phyloP scores from a whole-genome alignment of 257 asterid species.

The Lantana camara region DNA sequence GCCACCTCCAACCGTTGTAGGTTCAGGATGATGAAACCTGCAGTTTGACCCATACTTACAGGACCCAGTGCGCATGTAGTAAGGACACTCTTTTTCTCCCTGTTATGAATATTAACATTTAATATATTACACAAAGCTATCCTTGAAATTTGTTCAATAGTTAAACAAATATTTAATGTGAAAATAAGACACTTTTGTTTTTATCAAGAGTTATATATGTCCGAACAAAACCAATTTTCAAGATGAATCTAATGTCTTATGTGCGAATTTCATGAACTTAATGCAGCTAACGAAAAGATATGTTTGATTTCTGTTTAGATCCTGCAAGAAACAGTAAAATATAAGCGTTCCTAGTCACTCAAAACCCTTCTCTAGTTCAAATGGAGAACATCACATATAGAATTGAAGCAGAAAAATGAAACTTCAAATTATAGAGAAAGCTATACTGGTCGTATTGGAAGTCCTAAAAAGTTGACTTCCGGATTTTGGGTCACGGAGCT shows the following conservation, averaged over 20 bases:
- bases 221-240: slow-evolving; percentile 6
- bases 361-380: neutral
- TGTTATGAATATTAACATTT: slow-evolving; percentile 31
- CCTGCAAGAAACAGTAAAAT: neutral
- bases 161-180: neutral
- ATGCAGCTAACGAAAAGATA: neutral
- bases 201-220: neutral
- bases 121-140: slow-evolving; percentile 22
- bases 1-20: slow-evolving; percentile 62
- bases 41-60: slow-evolving; percentile 83
- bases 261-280: neutral
- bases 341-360: neutral
- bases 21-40: slow-evolving; percentile 92
- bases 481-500: slow-evolving; percentile 33
- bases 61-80: slow-evolving; percentile 89
- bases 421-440: slow-evolving; percentile 24
- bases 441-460: slow-evolving; percentile 72
- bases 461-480: slow-evolving; percentile 68
- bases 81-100: slow-evolving; percentile 87
- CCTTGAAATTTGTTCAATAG: too few species aligned
- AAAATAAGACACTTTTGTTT: too few species aligned
- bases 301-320: neutral
- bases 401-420: neutral
- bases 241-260: neutral
- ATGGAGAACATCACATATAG: neutral